Evolutionary conservation across 2,329 filamentous ascomycete species (phyloP), one percentile per base, ranked within the genome.

Genomic region (Pezicula carpinea): DNA sequence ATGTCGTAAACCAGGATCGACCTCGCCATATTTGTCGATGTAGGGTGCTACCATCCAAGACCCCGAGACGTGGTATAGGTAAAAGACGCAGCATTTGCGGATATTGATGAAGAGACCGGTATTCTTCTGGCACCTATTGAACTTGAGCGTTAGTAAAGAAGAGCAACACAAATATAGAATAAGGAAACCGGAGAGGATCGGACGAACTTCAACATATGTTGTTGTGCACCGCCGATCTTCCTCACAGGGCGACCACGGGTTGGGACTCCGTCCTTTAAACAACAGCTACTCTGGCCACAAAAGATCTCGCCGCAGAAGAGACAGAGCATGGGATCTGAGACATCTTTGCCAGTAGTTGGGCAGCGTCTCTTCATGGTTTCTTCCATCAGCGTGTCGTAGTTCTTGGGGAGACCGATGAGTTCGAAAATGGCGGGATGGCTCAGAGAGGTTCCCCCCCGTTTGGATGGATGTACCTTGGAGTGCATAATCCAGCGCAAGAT

Each of bases 271-370:
- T 81, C 74, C 58, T 82, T 83, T 61, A 88, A 81, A 65, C 93
- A 99, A 70, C 93, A 99, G 39, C 91, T 85, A 39, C 87, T 89
- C 71, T 99, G 93, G 8, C 87, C 89, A 68, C 93, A 99, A 67
- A 96, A 92, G 34, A 99, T 89, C n/a, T 91, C 90, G 29, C 93
- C 92, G 63, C 93, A 99, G 70, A 96, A 89, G 33, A 99, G 77
- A 62, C 93, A 99, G 32, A 99, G 80, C 54, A 87, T 88, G 0
- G 93, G 90, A 65, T 99, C 95, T 2, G 84, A 85, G 43, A 99
- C 72, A 57, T 96, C 92, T 64, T 93, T 95, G 54, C 90, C 90
- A 1, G 89, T 96, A 2, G 84, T 95, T 0, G 90, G 90, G 61
- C 93, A 99, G 42, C 79, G 83, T 44, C 86, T 75, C 53, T 83